Evolutionary conservation across 495 filamentous ascomycete genomes (phyloP), one percentile per base, ranked within the genome.

Genomic region (Haplographium delicatum): DNA sequence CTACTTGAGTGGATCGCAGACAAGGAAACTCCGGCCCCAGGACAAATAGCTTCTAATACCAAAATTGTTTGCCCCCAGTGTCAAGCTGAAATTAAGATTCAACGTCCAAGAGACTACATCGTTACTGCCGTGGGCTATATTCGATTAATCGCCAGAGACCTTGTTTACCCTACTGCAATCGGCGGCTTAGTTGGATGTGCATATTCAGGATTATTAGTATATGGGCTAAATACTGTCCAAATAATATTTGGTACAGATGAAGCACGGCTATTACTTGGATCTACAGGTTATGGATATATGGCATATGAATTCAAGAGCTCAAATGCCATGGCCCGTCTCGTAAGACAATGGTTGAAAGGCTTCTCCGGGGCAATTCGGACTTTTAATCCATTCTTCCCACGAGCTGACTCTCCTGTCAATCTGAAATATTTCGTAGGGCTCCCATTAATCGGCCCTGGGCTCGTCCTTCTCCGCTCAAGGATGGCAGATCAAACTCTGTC

Each of bases 1-100:
- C 73, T 98, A 33, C 74, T 96, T 23, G 83, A 87, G 62, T 98
- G 89, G 89, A 80, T 97, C 6, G 84, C 87, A 16, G 88, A 94
- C 54, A 71, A 87, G 35, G 89, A 98, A 64, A 68, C 74, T 51
- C 76, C 70, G 64, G 76, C 72, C 40, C 66, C 69, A 44, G 74
- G 70, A 33, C 68, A 70, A 23, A 53, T 60, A 3, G 59, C 60
- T 16, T 72, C 72, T 48, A 84, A 80, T 48, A 44, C 47, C 15
- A 37, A 53, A 25, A 79, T 96, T 57, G 65, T 75, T 43, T 98
- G 93, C 63, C 89, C 91, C 5, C 84, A 91, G 55, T 98, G 93
- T 76, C 91, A 93, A 62, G 75, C 80, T 1, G 79, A 84, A 51
- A 93, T 97, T 53, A 65, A 74, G 9, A 68, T 97, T 40, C 77